Conservation (phyloP, 2,329 filamentous ascomycete genomes). For the Fusarium guadeloupense region DNA sequence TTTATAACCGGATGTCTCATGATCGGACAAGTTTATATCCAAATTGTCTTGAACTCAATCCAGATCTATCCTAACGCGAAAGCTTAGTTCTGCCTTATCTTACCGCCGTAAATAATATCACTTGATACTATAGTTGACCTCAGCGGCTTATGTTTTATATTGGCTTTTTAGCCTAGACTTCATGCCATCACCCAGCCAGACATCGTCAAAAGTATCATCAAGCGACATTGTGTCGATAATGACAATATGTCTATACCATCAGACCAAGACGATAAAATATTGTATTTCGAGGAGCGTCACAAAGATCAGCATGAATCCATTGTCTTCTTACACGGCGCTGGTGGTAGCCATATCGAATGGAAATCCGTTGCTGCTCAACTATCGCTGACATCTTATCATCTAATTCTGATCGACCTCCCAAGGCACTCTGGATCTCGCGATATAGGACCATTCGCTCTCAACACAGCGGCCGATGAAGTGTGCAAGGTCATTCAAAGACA, state of each 20-base stretch:
- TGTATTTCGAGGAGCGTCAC: constrained; percentile 2
- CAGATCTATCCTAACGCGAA: too few species aligned
- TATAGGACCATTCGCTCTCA: not conserved
- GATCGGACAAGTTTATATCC: too few species aligned
- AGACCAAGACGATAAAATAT: not conserved
- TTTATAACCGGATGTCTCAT: too few species aligned
- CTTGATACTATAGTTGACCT: too few species aligned
- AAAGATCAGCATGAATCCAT: not conserved
- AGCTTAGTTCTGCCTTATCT: too few species aligned
- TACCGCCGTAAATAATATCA: too few species aligned
- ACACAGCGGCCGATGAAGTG: constrained; percentile 31
- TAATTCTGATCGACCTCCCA: constrained; percentile 21
- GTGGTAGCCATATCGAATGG: constrained; percentile 20
- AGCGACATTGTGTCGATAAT: too few species aligned
- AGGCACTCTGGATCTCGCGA: constrained; percentile 21
- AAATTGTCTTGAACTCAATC: too few species aligned
- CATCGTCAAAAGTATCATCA: too few species aligned
- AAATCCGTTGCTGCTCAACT: constrained; percentile 1
- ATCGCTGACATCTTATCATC: constrained; percentile 4
- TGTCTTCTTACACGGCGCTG: constrained; percentile 7
- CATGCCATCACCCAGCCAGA: too few species aligned
- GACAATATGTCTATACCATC: not conserved
- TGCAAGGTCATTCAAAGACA: constrained; percentile 46
- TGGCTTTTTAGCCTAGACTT: too few species aligned
- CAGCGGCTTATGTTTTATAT: too few species aligned